Percentiles rank a stretch among this genome's conserved stretches.
Conservation (phyloP, 495 filamentous ascomycete genomes). For the Tuber indicum region DNA sequence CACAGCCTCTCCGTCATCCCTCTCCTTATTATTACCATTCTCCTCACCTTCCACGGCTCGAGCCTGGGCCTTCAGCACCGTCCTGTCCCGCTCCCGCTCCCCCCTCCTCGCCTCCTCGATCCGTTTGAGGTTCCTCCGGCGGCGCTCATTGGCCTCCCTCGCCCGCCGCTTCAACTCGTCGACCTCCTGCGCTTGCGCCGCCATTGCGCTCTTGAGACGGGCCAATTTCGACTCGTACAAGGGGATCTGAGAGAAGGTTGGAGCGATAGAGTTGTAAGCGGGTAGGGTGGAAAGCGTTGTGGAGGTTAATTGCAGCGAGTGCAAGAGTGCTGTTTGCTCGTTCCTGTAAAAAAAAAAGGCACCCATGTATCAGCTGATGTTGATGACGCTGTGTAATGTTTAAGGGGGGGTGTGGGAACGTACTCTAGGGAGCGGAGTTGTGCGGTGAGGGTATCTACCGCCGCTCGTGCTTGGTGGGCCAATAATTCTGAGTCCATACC, state of each 20-base stretch:
- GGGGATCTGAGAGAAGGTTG: constrained; percentile 36
- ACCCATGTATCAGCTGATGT: constrained; percentile 3
- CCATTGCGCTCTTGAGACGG: constrained; percentile 33
- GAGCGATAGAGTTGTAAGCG: constrained; percentile 29
- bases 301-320: constrained; percentile 32
- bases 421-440: constrained; percentile 37
- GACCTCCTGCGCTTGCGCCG: constrained; percentile 32
- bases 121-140: constrained; percentile 23
- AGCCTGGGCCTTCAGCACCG: constrained; percentile 30
- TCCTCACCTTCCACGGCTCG: constrained; percentile 9
- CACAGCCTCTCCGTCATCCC: background rate
- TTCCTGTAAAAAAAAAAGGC: constrained; percentile 13
- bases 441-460: constrained; percentile 29
- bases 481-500: constrained; percentile 31
- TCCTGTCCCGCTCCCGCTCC: constrained; percentile 37
- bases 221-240: constrained; percentile 35
- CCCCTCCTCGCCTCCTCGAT: constrained; percentile 30
- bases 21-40: background rate
- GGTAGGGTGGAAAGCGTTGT: constrained; percentile 32
- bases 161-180: constrained; percentile 33
- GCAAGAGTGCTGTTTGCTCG: constrained; percentile 37
- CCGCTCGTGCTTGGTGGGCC: constrained; percentile 32
- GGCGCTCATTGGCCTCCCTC: constrained; percentile 27
- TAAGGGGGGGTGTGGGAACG: constrained; percentile 4
- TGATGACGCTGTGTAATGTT: background rate